Conservation (phyloP, 1,139 yeast genomes). For the Eremothecium gossypii region DNA sequence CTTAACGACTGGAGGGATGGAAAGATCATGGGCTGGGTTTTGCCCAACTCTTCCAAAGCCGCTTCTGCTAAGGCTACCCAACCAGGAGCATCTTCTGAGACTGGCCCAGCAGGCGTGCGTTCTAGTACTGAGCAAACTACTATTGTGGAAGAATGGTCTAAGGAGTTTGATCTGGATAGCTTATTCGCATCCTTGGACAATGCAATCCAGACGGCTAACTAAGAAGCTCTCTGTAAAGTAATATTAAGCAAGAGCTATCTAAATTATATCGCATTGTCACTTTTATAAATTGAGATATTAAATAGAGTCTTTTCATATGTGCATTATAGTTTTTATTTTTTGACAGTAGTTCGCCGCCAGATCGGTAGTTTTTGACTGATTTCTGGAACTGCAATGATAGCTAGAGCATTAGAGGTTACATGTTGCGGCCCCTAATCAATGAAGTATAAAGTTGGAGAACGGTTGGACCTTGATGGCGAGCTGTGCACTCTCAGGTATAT, state of each 20-base stretch:
- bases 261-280: neutral
- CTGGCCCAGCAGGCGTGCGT: constrained; percentile 31
- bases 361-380: too few relatives aligned
- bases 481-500: constrained; percentile 55
- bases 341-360: too few relatives aligned
- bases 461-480: constrained; percentile 41
- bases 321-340: neutral
- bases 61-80: constrained; percentile 24
- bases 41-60: constrained; percentile 59
- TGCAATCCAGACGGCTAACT: constrained; percentile 19
- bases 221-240: constrained; percentile 4
- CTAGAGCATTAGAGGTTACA: too few relatives aligned
- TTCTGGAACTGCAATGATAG: too few relatives aligned
- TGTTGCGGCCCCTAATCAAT: neutral
- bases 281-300: neutral
- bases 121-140: constrained; percentile 61
- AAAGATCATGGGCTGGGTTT: constrained; percentile 81
- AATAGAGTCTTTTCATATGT: neutral
- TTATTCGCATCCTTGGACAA: constrained; percentile 40
- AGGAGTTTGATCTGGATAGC: constrained; percentile 87
- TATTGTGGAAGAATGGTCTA: constrained; percentile 84
- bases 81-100: constrained; percentile 20
- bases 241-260: constrained; percentile 8
- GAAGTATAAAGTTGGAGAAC: constrained; percentile 30
- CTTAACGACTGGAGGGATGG: constrained; percentile 98